A percentile compares a stretch with the other conserved stretches of the same genome.
Evolutionary conservation across 208 protist species (phyloP).

Genomic region (Novymonas esmeraldas): DNA sequence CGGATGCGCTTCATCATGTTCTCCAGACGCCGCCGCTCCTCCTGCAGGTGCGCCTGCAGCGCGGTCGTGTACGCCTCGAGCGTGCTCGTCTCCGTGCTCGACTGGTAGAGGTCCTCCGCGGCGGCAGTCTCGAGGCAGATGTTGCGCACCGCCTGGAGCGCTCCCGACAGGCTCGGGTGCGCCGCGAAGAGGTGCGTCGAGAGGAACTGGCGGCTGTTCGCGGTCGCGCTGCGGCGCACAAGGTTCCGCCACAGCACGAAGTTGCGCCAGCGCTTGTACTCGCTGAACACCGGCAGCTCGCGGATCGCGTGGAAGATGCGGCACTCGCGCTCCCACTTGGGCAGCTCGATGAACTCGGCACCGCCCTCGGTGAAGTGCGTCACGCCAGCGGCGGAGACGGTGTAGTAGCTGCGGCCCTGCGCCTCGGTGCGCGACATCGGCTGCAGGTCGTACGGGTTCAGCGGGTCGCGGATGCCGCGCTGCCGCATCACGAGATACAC

Average conservation of each 20-base stretch:
- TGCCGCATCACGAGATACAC: conserved; percentile 88
- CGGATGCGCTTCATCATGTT: conserved; percentile 87
- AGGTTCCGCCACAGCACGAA: conserved; percentile 93
- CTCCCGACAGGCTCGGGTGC: conserved; percentile 83
- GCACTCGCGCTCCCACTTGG: conserved; percentile 94
- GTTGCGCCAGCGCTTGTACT: conserved; percentile 94
- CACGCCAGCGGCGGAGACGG: conserved; percentile 92
- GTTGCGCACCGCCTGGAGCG: conserved; percentile 77
- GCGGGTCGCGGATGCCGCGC: conserved; percentile 80
- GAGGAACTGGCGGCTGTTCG: conserved; percentile 80
- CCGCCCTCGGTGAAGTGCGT: conserved; percentile 92
- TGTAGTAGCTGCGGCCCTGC: conserved; percentile 90
- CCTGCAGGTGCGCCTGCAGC: conserved; percentile 59
- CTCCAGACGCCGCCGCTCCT: conserved; percentile 65
- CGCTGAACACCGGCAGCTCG: conserved; percentile 89
- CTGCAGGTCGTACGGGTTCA: conserved; percentile 95
- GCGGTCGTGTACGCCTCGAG: conserved; percentile 70
- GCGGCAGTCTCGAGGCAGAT: conserved; percentile 81
- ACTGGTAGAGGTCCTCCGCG: conserved; percentile 70
- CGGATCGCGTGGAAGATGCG: conserved; percentile 89
- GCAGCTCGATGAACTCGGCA: conserved; percentile 93
- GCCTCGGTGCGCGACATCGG: conserved; percentile 92
- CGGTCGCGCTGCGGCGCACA: conserved; percentile 84
- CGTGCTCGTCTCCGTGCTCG: conserved; percentile 73
- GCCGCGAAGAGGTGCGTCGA: conserved; percentile 88